A percentile compares a stretch with the other conserved stretches of the same genome.
Conservation (phyloP, 441 rosid species). For the Theobroma grandiflorum region DNA sequence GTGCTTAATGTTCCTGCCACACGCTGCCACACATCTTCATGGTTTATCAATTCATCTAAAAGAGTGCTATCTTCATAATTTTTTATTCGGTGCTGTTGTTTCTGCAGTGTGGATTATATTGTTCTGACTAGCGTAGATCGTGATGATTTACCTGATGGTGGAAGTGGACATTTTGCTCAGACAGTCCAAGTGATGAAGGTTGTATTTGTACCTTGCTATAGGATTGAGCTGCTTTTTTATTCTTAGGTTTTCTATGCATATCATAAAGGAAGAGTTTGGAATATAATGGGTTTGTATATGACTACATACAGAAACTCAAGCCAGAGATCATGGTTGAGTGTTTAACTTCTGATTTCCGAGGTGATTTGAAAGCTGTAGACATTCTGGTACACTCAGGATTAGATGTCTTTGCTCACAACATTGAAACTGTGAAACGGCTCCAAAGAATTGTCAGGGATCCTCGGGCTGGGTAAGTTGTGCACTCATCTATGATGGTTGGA, state of each 20-base stretch:
- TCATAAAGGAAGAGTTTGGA: constrained; percentile 9
- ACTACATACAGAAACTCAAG: constrained; percentile 68
- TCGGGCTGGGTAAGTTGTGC: constrained; percentile 82
- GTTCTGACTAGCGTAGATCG: constrained; percentile 98
- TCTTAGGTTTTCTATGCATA: not conserved
- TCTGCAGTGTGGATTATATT: constrained; percentile 89
- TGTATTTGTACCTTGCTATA: constrained; percentile 18
- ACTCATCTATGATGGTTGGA: constrained; percentile 17
- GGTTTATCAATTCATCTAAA: not conserved
- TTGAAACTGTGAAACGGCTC: constrained; percentile 94
- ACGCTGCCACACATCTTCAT: not conserved
- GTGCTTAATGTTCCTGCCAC: not conserved
- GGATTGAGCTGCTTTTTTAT: constrained; percentile 16
- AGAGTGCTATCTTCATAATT: constrained; percentile 4
- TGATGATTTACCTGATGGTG: constrained; percentile 98
- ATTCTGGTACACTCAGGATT: constrained; percentile 80
- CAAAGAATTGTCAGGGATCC: constrained; percentile 98
- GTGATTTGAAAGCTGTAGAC: constrained; percentile 92
- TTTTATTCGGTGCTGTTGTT: constrained; percentile 26
- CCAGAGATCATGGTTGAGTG: constrained; percentile 97
- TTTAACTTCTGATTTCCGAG: constrained; percentile 95
- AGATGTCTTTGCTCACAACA: constrained; percentile 96
- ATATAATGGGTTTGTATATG: constrained; percentile 21
- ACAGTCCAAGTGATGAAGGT: constrained; percentile 97
- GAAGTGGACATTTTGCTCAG: constrained; percentile 96